Base-by-base conservation (phyloP, 2,329 filamentous ascomycete species). In the Apiospora kogelbergensis region DNA sequence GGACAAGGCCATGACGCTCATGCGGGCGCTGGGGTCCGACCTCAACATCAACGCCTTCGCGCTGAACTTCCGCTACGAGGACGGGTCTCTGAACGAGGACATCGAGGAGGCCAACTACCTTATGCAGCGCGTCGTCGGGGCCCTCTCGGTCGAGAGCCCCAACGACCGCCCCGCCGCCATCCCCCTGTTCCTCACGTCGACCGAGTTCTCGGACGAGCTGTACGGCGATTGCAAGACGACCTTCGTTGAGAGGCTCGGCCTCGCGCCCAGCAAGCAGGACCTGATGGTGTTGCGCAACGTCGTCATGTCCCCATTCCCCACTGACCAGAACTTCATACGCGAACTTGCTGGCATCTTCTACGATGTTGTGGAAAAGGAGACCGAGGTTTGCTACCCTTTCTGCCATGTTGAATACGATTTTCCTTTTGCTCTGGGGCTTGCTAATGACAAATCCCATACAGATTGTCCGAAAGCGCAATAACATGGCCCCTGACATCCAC, bases 31-130 rank as follows among this genome's bases (percentile, higher is more conserved):
- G 0, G 83, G 83, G 0, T 83, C 82, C 0, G 83, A 85, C n/a
- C 74, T 82, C 9, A 84, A 83, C 71, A 84, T 85, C 72, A 84
- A 85, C 69, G 79, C 80, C 7, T 83, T 84, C 65, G 75, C 81
- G 0, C 72, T 81, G 33, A 85, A 85, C 70, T 86, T 82, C 76
- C 76, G 78, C 2, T 71, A 82, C 53, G 66, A 73, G 0, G 71
- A 84, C 17, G 82, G 81, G 0, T 74, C 57, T 0, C 74, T 83
- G 20, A 85, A 85, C 69, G 75, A 73, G 0, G 82, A 85, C 60
- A 74, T 84, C 2, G 82, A 83, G 68, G 83, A 84, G 70, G 83
- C 83, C 4, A 85, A 85, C 69, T 83, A 84, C 69, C 77, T 86
- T 26, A 86, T 84, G 79, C 78, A 77, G 69, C 76, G 80, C 4